Base-by-base conservation (phyloP, 148 eudicot genomes). In the Fallopia convolvulus region DNA sequence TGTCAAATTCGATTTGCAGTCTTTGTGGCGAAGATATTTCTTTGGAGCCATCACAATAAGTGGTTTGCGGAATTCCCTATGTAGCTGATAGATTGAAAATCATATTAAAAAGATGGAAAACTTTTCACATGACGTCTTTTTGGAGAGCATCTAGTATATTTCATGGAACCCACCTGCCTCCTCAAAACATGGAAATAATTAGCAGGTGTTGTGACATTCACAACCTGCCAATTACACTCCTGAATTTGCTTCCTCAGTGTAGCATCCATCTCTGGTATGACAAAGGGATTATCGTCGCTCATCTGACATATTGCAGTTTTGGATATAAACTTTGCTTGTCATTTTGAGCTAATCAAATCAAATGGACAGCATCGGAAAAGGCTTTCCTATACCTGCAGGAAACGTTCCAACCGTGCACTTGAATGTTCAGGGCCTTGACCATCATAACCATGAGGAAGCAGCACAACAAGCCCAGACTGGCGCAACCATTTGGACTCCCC, bases 391-490 rank as follows among this genome's bases (percentile, higher is more conserved):
- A 92, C 97, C 93, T 90, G 97, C 81, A 87, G 97, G 84, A 88
- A 90, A 21, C 93, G 93, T 77, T 91, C 97, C 82, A 90, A 76
- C 17, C 93, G 87, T 21, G 90, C 92, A 85, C 90, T 90, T 61
- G 93, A 91, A 83, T 91, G 93, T 73, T 91, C 97, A 80, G 93
- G 93, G 39, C 97, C 93, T 84, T 91, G 97, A 33, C 93, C 93
- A 83, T 90, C 92, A 82, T 87, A 90, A 77, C 97, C 93, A 86
- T 90, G 92, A 78, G 97, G 92, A 30, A 90, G 85, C 68, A 91
- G 79, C 80, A 88, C 85, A 32, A 78, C 80, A 65, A 68, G 75
- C 18, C 83, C 80, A 12, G 75, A 75, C 58, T 78, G 78, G 4
- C 75, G 78, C 68, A 81, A 32, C 83, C 80, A 81, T 77, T 74